Evolutionary conservation across 345 rosid genomes (phyloP), one percentile per base, ranked within the genome.

Genomic region (Angophora floribunda): DNA sequence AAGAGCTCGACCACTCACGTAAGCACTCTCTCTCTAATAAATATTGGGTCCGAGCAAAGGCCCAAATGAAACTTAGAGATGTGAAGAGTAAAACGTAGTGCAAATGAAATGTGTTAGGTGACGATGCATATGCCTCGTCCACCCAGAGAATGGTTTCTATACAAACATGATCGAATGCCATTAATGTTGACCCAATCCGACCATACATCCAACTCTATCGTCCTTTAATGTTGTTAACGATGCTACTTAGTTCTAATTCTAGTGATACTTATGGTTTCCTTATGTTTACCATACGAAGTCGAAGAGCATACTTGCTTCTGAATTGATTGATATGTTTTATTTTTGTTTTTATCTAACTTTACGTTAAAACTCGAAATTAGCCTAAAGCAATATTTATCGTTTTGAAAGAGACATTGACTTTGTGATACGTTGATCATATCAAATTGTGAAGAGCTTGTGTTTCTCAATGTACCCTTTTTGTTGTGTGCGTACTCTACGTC

Each of bases 251-350:
- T 10, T 41, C 13, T 41, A 36, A 75, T 41, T 41, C 26, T 63
- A 1, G 2, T n/a, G 2, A n/a, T 13, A 0, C 5, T 63, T n/a
- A 13, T 28, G 2, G 4, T 6, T 28, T 63, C 36, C 70, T n/a
- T 63, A 28, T 0, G 7, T 63, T 6, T 32, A 32, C 16, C 70
- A 16, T 61, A 3, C 0, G 36, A n/a, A n/a, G 70, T 13, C 28
- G 36, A 4, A 63, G 36, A 63, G 2, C 7, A 8, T n/a, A 13
- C 36, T 63, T 17, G 36, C 26, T 17, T 36, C 0, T 36, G 0
- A 75, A 17, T 1, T 13, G 16, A 28, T 12, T 7, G 1, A 0
- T 9, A 36, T 36, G 44, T 75, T 75, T 36, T 1, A 47, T 26
- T 75, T 36, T 36, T 22, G 7, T 75, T 36, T 32, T 70, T 36